Evolutionary conservation across 2,329 filamentous ascomycete genomes (phyloP).

Genomic region (Botryotinia convoluta): DNA sequence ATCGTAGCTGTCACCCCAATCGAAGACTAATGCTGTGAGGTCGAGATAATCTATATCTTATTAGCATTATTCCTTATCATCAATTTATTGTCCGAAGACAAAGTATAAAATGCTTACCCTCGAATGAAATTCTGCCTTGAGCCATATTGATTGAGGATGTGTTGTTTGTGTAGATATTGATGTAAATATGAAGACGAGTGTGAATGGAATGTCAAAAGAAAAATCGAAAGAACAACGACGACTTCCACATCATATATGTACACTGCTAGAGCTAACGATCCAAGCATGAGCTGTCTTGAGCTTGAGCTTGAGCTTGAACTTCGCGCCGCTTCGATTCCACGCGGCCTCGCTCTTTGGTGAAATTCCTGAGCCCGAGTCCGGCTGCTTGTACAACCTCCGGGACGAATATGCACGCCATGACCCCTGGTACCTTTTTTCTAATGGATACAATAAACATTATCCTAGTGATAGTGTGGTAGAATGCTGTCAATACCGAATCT

Average conservation of each 20-base stretch:
- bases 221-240: background rate
- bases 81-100: background rate
- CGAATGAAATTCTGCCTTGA: conserved; percentile 15
- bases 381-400: conserved; percentile 14
- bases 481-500: background rate
- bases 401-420: conserved; percentile 12
- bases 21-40: conserved; percentile 50
- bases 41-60: conserved; percentile 48
- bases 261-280: background rate
- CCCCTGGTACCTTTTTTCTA: background rate
- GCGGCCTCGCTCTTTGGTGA: conserved; percentile 11
- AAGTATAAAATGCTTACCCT: background rate
- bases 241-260: conserved; percentile 18
- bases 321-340: background rate
- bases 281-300: background rate
- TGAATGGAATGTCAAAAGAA: background rate
- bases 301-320: background rate
- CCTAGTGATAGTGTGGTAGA: background rate
- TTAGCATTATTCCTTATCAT: background rate
- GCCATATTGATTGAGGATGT: background rate
- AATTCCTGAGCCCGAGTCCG: conserved; percentile 14
- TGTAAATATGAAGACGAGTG: background rate
- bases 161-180: background rate
- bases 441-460: background rate
- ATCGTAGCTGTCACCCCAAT: conserved; percentile 66